These are phyloP conservation scores for Populus deltoides DNA, from an alignment of 345 rosid genomes.

Conservation along the genomic window DNA sequence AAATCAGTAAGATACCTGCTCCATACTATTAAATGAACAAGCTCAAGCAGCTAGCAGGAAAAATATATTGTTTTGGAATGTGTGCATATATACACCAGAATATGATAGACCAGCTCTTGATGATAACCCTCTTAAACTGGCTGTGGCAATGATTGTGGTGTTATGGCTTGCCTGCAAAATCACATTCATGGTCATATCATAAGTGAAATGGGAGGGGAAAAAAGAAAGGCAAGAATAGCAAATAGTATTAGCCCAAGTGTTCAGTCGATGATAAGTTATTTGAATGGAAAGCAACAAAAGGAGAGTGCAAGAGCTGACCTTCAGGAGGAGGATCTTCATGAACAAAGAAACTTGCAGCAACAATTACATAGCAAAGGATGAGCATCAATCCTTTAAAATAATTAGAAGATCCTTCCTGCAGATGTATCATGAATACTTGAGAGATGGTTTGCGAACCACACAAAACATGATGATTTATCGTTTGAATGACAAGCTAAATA, in stretches of 20 bases:
- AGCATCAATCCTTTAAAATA: slow-evolving; percentile 85
- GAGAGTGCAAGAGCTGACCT: slow-evolving; percentile 3
- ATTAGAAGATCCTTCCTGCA: slow-evolving; percentile 80
- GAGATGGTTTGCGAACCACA: not conserved
- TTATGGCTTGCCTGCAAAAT: slow-evolving; percentile 25
- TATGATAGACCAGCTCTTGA: slow-evolving; percentile 1
- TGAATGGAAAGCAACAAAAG: not conserved
- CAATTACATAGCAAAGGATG: slow-evolving; percentile 69
- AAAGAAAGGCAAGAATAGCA: not conserved
- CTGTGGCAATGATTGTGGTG: slow-evolving; percentile 16
- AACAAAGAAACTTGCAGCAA: slow-evolving; percentile 79
- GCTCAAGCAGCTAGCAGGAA: not conserved
- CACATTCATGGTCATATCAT: not conserved
- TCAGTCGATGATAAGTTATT: not conserved
- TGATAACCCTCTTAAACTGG: not conserved
- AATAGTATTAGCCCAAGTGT: not conserved
- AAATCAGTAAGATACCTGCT: slow-evolving; percentile 6
- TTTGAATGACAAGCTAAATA: not conserved
- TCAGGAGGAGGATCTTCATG: slow-evolving; percentile 45
- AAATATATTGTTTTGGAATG: not conserved
- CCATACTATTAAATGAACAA: slow-evolving; percentile 7
- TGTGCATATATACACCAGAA: slow-evolving; percentile 18
- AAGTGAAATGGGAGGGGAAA: not conserved
- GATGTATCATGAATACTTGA: not conserved
- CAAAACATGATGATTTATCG: not conserved